phyloP scores from a whole-genome alignment of 2,329 filamentous ascomycete genomes.

The Aspergillus melleus region DNA sequence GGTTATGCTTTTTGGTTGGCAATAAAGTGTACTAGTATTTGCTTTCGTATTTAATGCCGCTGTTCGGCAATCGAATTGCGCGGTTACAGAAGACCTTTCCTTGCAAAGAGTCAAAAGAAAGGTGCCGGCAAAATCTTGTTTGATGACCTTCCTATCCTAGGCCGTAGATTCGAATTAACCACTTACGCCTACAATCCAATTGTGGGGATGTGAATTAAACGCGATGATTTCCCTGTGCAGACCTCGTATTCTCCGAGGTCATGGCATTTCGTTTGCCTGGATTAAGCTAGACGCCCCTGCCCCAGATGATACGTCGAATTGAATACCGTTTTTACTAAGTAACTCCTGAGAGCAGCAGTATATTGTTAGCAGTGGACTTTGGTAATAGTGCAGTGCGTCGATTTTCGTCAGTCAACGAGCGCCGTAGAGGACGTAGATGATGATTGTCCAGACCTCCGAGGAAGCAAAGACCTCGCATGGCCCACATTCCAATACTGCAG shows the following conservation, averaged over 20 bases:
- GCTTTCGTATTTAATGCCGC: not conserved
- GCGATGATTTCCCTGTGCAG: not conserved
- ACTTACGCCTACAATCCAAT: not conserved
- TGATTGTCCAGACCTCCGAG: not conserved
- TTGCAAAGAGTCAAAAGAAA: no score
- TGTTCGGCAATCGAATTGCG: no score
- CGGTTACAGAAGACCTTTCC: no score
- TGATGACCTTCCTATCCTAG: not conserved
- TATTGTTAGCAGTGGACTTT: not conserved
- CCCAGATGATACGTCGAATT: conserved; percentile 1
- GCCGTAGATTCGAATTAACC: not conserved
- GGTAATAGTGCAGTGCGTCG: not conserved
- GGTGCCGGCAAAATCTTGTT: not conserved
- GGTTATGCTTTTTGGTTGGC: no score
- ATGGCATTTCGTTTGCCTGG: not conserved
- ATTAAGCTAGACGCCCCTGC: not conserved
- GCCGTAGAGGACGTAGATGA: not conserved
- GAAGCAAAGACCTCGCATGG: not conserved
- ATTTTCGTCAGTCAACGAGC: not conserved
- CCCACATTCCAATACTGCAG: conserved; percentile 5
- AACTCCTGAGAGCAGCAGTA: not conserved
- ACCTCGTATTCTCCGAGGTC: not conserved
- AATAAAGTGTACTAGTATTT: not conserved
- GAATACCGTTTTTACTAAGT: not conserved
- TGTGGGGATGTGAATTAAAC: not conserved